These are phyloP conservation scores for Auricularia heimuer DNA, from an alignment of 768 basidiomycete genomes.

Conservation along the genomic window DNA sequence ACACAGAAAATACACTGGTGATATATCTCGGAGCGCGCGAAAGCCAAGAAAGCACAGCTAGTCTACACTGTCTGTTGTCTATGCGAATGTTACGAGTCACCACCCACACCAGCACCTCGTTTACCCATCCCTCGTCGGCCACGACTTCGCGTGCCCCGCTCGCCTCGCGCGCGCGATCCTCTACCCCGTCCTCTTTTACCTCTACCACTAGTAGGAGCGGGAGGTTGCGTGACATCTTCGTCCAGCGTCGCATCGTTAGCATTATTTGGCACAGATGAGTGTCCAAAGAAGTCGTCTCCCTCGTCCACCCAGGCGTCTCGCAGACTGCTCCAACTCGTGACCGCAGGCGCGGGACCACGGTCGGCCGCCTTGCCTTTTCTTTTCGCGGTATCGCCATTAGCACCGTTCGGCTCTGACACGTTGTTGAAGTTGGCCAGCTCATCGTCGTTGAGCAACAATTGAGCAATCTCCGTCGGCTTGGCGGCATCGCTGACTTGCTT, in stretches of 20 bases:
- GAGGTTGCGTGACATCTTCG: conserved; percentile 22
- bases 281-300: conserved; percentile 79
- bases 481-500: conserved; percentile 89
- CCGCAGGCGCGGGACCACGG: conserved; percentile 21
- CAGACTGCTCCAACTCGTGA: conserved; percentile 22
- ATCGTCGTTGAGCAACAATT: conserved; percentile 87
- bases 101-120: neutral
- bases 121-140: neutral
- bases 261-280: conserved; percentile 23
- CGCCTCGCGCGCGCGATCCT: neutral
- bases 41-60: neutral
- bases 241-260: conserved; percentile 15
- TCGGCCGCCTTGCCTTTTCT: conserved; percentile 10
- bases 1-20: neutral
- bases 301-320: conserved; percentile 81
- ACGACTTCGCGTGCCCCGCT: neutral
- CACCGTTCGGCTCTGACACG: conserved; percentile 18
- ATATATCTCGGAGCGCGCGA: neutral
- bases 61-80: too few species aligned
- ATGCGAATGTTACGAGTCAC: neutral
- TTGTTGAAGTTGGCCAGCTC: conserved; percentile 60
- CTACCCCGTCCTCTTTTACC: conserved; percentile 15
- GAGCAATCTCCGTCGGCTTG: conserved; percentile 94
- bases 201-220: conserved; percentile 13
- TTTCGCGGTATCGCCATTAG: conserved; percentile 19